A percentile compares a stretch with the other conserved stretches of the same genome.
phyloP scores from a whole-genome alignment of 768 basidiomycete genomes.

The Russula ochroleuca region DNA sequence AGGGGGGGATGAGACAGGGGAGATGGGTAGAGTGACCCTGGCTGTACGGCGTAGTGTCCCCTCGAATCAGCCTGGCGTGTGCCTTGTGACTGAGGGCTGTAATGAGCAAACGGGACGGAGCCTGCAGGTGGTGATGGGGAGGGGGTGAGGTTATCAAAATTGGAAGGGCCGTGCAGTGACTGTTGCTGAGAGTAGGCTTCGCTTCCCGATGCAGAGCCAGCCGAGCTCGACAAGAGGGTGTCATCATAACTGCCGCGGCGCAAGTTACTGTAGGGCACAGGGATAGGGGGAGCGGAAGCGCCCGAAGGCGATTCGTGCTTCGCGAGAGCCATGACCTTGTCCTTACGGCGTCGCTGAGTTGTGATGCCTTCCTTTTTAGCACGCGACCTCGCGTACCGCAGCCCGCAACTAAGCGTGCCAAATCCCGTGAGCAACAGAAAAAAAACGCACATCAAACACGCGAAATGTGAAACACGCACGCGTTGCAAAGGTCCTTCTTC shows the following conservation, averaged over 20 bases:
- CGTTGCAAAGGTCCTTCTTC: slow-evolving; percentile 89
- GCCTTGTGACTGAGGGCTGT: slow-evolving; percentile 38
- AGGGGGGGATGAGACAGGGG: slow-evolving; percentile 45
- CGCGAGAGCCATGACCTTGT: slow-evolving; percentile 42
- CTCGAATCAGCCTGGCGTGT: slow-evolving; percentile 33
- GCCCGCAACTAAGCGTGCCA: slow-evolving; percentile 57
- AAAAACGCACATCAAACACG: slow-evolving; percentile 23
- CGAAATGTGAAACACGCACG: slow-evolving; percentile 50
- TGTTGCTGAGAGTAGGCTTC: slow-evolving; percentile 40
- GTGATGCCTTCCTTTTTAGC: slow-evolving; percentile 80
- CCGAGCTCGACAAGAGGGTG: slow-evolving; percentile 43
- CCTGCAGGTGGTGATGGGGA: slow-evolving; percentile 64
- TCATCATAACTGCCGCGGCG: slow-evolving; percentile 48
- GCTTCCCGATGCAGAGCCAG: slow-evolving; percentile 54
- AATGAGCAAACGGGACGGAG: slow-evolving; percentile 55
- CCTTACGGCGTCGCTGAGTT: slow-evolving; percentile 60
- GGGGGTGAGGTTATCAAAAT: slow-evolving; percentile 44
- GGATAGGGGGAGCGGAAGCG: slow-evolving; percentile 35
- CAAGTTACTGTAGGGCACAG: slow-evolving; percentile 45
- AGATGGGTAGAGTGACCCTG: slow-evolving; percentile 40
- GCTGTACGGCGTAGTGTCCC: slow-evolving; percentile 28
- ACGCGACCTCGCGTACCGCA: slow-evolving; percentile 80
- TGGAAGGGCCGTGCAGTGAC: slow-evolving; percentile 40
- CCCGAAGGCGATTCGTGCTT: slow-evolving; percentile 30
- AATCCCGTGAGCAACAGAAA: slow-evolving; percentile 26